Percentiles rank a stretch among this genome's conserved stretches.
Evolutionary conservation across 129 eudicot genomes (phyloP).

Genomic region (Cynara cardunculus): DNA sequence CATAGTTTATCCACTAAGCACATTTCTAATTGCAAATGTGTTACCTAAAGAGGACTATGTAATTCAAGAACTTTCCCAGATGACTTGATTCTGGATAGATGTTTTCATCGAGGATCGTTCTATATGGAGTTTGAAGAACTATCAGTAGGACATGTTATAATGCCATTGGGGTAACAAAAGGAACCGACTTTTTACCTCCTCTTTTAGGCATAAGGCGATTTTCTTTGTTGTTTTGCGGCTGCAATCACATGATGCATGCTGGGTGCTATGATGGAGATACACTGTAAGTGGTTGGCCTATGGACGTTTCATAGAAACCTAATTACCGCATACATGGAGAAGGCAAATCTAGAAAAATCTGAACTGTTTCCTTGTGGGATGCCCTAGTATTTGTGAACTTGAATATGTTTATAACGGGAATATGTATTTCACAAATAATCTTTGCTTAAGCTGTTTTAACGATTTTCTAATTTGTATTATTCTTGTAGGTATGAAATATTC

Average conservation of each 20-base stretch:
- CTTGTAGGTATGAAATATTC: slow-evolving; percentile 86
- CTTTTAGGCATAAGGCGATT: not conserved
- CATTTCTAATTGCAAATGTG: not conserved
- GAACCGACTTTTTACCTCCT: not conserved
- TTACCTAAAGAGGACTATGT: not conserved
- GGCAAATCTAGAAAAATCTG: not conserved
- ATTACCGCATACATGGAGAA: not conserved
- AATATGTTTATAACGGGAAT: not conserved
- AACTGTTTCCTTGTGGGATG: not conserved
- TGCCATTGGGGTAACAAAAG: not conserved
- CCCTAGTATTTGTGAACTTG: not conserved
- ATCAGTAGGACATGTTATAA: not conserved
- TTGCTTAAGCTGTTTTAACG: not conserved
- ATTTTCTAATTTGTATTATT: slow-evolving; percentile 15
- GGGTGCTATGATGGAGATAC: not conserved
- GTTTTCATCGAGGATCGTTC: not conserved
- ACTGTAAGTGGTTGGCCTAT: not conserved
- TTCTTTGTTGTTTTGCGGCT: not conserved
- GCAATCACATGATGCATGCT: not conserved
- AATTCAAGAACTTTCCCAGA: not conserved
- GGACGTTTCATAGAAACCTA: not conserved
- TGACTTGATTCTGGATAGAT: not conserved
- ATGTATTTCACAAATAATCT: not conserved
- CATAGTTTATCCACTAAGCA: not conserved
- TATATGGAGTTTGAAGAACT: not conserved